Evolutionary conservation across 139 green algal genomes (phyloP).

Genomic region (Pleodorina starrii): DNA sequence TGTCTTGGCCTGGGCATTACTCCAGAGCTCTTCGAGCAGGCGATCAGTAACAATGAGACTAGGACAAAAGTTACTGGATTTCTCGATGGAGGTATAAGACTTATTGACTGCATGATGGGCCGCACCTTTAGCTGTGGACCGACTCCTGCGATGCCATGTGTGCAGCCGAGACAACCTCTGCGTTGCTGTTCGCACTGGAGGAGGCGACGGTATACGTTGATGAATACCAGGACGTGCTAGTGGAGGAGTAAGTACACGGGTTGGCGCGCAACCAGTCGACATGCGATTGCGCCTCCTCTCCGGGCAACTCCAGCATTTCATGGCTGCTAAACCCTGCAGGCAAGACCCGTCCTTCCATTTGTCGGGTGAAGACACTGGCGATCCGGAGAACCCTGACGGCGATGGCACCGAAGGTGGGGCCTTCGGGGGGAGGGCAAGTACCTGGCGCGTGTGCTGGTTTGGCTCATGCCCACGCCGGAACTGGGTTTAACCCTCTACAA

Average conservation of each 20-base stretch:
- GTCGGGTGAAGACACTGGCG: not conserved
- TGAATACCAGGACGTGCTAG: slow-evolving; percentile 56
- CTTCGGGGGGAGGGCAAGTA: no score
- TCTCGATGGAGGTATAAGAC: slow-evolving; percentile 60
- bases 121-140: not conserved
- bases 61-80: slow-evolving; percentile 41
- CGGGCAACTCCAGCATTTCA: no score
- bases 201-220: slow-evolving; percentile 60
- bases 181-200: slow-evolving; percentile 59
- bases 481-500: no score
- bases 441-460: no score
- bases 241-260: slow-evolving; percentile 15
- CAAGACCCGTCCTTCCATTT: not conserved
- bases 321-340: no score
- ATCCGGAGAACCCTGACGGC: not conserved
- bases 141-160: not conserved
- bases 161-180: slow-evolving; percentile 27
- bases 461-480: no score
- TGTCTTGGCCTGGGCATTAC: slow-evolving; percentile 49
- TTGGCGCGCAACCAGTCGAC: not conserved
- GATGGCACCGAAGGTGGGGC: slow-evolving; percentile 4
- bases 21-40: slow-evolving; percentile 51
- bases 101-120: not conserved
- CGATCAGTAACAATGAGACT: slow-evolving; percentile 24
- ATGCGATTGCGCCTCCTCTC: no score